These are phyloP conservation scores for Gossypium rotundifolium DNA, from an alignment of 345 rosid genomes.

Conservation along the genomic window DNA sequence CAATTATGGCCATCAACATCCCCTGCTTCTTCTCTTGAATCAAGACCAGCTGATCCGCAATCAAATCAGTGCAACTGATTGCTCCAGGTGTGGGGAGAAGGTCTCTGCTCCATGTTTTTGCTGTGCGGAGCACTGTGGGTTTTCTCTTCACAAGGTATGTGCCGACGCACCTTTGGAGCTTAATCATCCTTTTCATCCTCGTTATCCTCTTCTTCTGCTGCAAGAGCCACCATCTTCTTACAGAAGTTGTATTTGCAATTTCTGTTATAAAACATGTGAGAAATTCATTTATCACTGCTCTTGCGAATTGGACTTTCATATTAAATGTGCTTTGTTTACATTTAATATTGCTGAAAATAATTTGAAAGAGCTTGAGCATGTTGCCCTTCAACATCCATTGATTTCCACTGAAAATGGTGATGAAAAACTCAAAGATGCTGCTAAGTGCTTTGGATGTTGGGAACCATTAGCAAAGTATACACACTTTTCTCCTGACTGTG, in stretches of 20 bases:
- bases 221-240: not conserved
- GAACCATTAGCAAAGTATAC: not conserved
- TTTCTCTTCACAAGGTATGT: not conserved
- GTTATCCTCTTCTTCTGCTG: not conserved
- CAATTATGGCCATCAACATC: not conserved
- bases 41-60: not conserved
- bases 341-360: not conserved
- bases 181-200: not conserved
- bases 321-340: not conserved
- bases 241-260: not conserved
- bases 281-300: not conserved
- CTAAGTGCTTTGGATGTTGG: not conserved
- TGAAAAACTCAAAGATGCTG: not conserved
- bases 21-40: not conserved
- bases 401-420: not conserved
- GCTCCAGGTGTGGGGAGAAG: not conserved
- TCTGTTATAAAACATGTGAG: accelerated
- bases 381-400: not conserved
- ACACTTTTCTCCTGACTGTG: not conserved
- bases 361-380: not conserved
- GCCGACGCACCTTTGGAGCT: not conserved
- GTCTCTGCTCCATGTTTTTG: not conserved
- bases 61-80: not conserved
- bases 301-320: not conserved
- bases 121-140: too few species aligned